Evolutionary conservation across 345 rosid species (phyloP), one percentile per base, ranked within the genome.

Genomic region (Adansonia digitata): DNA sequence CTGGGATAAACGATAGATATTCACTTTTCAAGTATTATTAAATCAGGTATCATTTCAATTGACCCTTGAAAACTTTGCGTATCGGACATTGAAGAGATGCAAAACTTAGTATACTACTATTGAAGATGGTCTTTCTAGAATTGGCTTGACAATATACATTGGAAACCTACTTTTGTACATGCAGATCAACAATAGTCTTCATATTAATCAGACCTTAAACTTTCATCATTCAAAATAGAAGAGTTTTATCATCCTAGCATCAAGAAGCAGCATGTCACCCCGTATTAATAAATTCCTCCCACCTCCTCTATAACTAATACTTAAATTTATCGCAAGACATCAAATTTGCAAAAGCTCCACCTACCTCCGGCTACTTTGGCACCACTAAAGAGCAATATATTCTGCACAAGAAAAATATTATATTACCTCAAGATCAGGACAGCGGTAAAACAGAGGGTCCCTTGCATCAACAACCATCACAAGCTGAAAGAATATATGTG

Each of bases 381-480:
- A 43, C 14, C 2, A 15, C 29, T 1, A 52, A 26, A 27, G 67
- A 59, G 59, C 77, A 57, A 8, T 15, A 45, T 65, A 27, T 43
- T 62, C 22, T 22, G 63, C 67, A 66, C 48, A 71, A 34, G 56
- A 45, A 66, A 63, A 39, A 12, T 18, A 24, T 52, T 46, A 40
- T 7, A 68, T 71, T 89, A 93, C 99, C 97, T 95, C 98, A 77
- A 93, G 94, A 84, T 95, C 98, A 48, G 94, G 94, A 75, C 99
- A 93, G 27, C 88, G 90, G 68, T 93, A 91, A 79, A 95, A 95
- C 52, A 95, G 78, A 5, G 98, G 98, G 76, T 95, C 90, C 75
- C 98, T 84, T 52, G 96, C 97, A 87, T 93, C 99, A 84, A 95
- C 98, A 71, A 93, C 98, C 98, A 94, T 94, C 71, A 93, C 98